A percentile compares a stretch with the other conserved stretches of the same genome.
Evolutionary conservation across 1,139 yeast genomes (phyloP).

Genomic region (Yamadazyma dushanensis): DNA sequence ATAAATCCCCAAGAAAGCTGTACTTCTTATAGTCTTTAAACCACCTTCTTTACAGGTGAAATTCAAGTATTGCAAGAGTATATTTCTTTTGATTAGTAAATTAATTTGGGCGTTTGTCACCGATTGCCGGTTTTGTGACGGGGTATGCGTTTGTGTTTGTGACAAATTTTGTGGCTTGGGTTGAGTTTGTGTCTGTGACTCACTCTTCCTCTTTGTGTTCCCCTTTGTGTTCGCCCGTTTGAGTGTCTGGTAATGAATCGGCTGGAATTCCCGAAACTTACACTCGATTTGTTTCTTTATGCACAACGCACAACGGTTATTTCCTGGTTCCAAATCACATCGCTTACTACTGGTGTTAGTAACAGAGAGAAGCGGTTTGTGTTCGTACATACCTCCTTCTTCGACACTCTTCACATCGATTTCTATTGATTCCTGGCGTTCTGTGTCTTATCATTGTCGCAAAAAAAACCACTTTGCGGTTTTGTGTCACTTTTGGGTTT

Average conservation of each 20-base stretch:
- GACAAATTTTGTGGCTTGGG: not conserved
- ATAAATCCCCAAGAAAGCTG: not conserved
- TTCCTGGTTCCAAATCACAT: not conserved
- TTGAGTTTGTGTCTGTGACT: too few relatives aligned
- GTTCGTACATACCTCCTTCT: not conserved
- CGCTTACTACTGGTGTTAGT: conserved; percentile 4
- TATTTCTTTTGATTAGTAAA: not conserved
- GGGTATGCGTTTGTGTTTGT: not conserved
- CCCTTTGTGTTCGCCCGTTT: too few relatives aligned
- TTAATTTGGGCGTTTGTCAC: not conserved
- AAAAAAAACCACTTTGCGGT: too few relatives aligned
- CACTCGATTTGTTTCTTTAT: conserved; percentile 1
- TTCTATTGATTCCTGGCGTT: not conserved
- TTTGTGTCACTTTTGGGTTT: too few relatives aligned
- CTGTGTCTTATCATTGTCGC: not conserved
- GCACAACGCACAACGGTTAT: not conserved
- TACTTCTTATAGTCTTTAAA: not conserved
- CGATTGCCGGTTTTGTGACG: not conserved
- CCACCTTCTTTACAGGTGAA: not conserved
- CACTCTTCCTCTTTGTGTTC: too few relatives aligned
- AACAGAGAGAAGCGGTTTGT: not conserved
- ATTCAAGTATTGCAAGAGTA: not conserved
- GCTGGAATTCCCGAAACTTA: conserved; percentile 1
- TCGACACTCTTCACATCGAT: conserved; percentile 1
- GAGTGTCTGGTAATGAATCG: conserved; percentile 1